Base-by-base conservation (phyloP, 345 rosid species). In the Salix arbutifolia region DNA sequence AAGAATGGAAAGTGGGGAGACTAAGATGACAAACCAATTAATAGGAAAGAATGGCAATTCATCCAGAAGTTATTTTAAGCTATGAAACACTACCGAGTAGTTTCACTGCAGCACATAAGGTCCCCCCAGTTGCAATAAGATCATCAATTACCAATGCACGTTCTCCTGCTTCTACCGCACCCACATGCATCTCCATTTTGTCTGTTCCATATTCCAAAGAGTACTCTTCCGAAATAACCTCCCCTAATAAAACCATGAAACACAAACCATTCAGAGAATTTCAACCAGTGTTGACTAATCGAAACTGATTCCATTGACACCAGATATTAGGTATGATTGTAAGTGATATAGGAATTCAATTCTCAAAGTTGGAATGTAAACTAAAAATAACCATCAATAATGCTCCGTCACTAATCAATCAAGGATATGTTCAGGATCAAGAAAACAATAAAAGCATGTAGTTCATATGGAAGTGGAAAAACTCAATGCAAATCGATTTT, bases 71-170 rank as follows among this genome's bases (percentile, higher is more conserved):
- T n/a, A 69, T 61, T 10, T 58, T 25, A 70, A 76, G 74, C 40
- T 35, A 30, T 23, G 61, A 52, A 72, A 21, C 44, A 71, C 13
- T 91, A 96, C 99, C 99, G 26, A 96, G 95, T 69, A 96, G 99
- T 67, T 80, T 94, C 90, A 91, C 84, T 52, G 99, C 99, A 77
- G 99, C 99, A 78, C 82, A 69, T 68, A 96, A 85, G 66, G 99
- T 96, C 19, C 99, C 99, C 65, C 99, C 99, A 2, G 99, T 96
- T 53, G 99, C 99, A 83, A 96, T 86, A 65, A 96, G 98, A 80
- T 96, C 99, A 73, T 96, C 99, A 5, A 93, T 84, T 18, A 96
- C 85, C 82, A 96, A 82, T 66, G 93, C 98, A 66, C 88, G 92
- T 67, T 96, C 99, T 71, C 98, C 98, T 8, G 85, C 87, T 85